Conservation (phyloP, 2,329 filamentous ascomycete species). For the Stagonosporopsis chrysanthemi region DNA sequence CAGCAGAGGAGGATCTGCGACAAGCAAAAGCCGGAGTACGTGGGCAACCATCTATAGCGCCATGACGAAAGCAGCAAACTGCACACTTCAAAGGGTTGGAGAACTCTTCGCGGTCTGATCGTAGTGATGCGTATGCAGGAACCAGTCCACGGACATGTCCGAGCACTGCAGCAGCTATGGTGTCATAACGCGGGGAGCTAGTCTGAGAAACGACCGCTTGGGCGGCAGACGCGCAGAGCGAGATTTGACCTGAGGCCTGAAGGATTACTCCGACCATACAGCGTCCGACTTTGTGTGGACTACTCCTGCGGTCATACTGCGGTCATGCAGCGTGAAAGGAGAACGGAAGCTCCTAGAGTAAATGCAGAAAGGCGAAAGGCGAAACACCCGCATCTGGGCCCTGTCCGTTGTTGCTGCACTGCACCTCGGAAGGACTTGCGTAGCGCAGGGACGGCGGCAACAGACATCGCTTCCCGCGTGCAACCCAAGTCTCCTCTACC, state of each 20-base stretch:
- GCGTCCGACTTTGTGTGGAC: constrained; percentile 2
- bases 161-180: constrained; percentile 22
- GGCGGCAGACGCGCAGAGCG: constrained; percentile 19
- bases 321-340: constrained; percentile 20
- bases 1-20: no score
- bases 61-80: no score
- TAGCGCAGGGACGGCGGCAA: constrained; percentile 30
- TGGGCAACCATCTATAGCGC: no score
- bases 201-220: constrained; percentile 16
- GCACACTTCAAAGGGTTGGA: no score
- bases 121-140: constrained; percentile 5
- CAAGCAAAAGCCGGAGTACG: no score
- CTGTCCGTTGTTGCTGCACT: constrained; percentile 24
- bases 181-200: constrained; percentile 35
- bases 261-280: constrained; percentile 12
- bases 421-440: constrained; percentile 38
- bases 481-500: constrained; percentile 29
- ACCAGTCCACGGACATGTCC: constrained; percentile 15
- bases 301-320: not conserved
- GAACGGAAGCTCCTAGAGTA: constrained; percentile 23
- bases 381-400: constrained; percentile 27
- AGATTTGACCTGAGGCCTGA: constrained; percentile 16
- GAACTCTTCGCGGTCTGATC: no score
- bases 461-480: constrained; percentile 37
- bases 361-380: constrained; percentile 25